phyloP scores from a whole-genome alignment of 371 early-diverging fungal species.

The Mucor indicus region DNA sequence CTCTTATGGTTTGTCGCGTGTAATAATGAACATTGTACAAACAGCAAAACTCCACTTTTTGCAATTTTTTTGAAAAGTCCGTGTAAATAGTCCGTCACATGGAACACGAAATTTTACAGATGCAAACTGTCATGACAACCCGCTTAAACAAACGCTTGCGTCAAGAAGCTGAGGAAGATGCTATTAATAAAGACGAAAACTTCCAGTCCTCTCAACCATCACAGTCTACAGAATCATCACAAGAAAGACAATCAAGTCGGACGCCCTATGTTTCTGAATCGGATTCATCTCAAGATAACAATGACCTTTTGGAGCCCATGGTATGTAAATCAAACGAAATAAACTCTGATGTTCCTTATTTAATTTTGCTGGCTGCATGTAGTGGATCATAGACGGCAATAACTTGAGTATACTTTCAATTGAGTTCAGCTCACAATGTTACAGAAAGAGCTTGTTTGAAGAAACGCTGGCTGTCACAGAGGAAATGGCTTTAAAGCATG shows the following conservation, averaged over 20 bases:
- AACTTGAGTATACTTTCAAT: slow-evolving; percentile 9
- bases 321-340: slow-evolving; percentile 13
- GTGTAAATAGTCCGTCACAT: too few species aligned
- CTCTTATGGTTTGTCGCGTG: too few species aligned
- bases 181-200: slow-evolving; percentile 3
- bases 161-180: slow-evolving; percentile 2
- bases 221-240: not conserved
- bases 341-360: slow-evolving; percentile 2
- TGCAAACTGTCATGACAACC: slow-evolving; percentile 5
- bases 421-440: slow-evolving; percentile 3
- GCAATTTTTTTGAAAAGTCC: too few species aligned
- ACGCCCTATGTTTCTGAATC: slow-evolving; percentile 3
- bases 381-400: slow-evolving; percentile 9
- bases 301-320: slow-evolving; percentile 92
- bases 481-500: slow-evolving; percentile 13
- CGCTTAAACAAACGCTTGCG: slow-evolving; percentile 6
- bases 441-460: slow-evolving; percentile 4
- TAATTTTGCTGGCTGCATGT: slow-evolving; percentile 7
- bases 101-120: slow-evolving; percentile 2
- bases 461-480: slow-evolving; percentile 8
- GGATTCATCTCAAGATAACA: slow-evolving; percentile 89
- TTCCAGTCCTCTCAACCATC: slow-evolving; percentile 3
- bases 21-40: too few species aligned
- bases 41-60: too few species aligned
- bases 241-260: slow-evolving; percentile 9